A percentile compares a stretch with the other conserved stretches of the same genome.
Conservation (phyloP, 1,284 basidiomycete species). For the Marasmius tenuissimus region DNA sequence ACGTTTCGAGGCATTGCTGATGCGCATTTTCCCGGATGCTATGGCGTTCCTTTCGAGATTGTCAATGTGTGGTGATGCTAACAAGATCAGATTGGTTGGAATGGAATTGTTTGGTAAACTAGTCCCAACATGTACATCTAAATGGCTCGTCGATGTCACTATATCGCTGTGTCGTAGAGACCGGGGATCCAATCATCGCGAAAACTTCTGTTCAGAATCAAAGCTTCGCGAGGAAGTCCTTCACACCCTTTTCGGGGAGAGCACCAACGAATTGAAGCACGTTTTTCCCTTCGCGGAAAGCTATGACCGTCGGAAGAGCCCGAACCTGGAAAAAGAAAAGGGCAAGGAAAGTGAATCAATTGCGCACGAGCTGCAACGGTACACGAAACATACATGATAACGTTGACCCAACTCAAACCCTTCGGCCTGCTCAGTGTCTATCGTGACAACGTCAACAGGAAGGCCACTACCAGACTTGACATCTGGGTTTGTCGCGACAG, state of each 20-base stretch:
- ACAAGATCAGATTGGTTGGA: too few species aligned
- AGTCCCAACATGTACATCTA: too few species aligned
- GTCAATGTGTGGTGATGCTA: too few species aligned
- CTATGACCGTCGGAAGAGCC: slow-evolving; percentile 72
- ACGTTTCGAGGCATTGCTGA: too few species aligned
- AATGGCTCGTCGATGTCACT: too few species aligned
- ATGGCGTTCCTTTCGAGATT: too few species aligned
- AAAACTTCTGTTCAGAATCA: slow-evolving; percentile 12
- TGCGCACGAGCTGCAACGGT: slow-evolving; percentile 15
- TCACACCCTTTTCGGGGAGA: slow-evolving; percentile 46
- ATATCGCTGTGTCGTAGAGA: too few species aligned
- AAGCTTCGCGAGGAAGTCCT: slow-evolving; percentile 48
- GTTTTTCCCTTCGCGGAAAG: slow-evolving; percentile 60
- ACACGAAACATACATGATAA: slow-evolving; percentile 39
- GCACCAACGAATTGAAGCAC: slow-evolving; percentile 64
- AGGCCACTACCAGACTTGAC: slow-evolving; percentile 52
- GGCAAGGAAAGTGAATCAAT: slow-evolving; percentile 10
- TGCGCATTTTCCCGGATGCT: too few species aligned
- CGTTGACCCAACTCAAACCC: slow-evolving; percentile 47
- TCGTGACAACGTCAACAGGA: slow-evolving; percentile 65
- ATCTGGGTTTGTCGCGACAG: slow-evolving; percentile 43
- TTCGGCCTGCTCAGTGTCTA: slow-evolving; percentile 62
- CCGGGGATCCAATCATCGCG: background rate
- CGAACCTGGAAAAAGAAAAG: slow-evolving; percentile 44
- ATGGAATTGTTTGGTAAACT: too few species aligned